Evolutionary conservation across 2,329 filamentous ascomycete genomes (phyloP), one percentile per base, ranked within the genome.

Genomic region (Ophiostoma ips): DNA sequence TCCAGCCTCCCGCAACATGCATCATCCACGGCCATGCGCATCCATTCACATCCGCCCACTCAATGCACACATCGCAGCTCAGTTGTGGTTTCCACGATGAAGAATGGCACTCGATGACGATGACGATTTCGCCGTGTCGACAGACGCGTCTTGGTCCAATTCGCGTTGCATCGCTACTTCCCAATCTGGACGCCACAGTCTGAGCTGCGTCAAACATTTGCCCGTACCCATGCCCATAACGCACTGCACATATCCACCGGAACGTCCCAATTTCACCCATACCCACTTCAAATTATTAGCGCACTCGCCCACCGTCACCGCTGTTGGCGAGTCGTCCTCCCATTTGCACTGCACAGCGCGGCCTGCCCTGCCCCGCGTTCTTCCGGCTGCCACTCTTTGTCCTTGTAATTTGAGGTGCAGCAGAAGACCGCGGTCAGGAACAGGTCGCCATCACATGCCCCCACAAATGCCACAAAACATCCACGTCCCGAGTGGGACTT

Each of bases 251-350:
- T 46, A 52, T 44, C 45, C 19, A 21, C 35, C 35, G 37, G 46
- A 40, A 53, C 46, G 43, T 51, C 50, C 50, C 50, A 56, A 56
- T 54, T 54, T 55, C 49, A 21, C 50, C 18, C 13, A 48, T 54
- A 51, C 28, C 55, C 53, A 56, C 55, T 44, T 36, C 10, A 46
- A 19, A 51, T 56, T 53, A 51, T 50, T 49, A 51, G 51, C 51
- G 49, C 37, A 36, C 40, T 52, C 53, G 52, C 47, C 49, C 36
- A 16, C 41, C 44, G 30, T 47, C 52, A 50, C 50, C 52, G 44
- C 50, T 48, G 45, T n/a, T 15, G 28, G 38, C 47, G 43, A 36
- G n/a, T n/a, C 34, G 36, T 44, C 46, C 49, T 45, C 40, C 49
- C 16, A 15, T 12, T 24, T 41, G n/a, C 35, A 7, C 35, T 41